Base-by-base conservation (phyloP, 768 basidiomycete species). In the Agaricus subrufescens region DNA sequence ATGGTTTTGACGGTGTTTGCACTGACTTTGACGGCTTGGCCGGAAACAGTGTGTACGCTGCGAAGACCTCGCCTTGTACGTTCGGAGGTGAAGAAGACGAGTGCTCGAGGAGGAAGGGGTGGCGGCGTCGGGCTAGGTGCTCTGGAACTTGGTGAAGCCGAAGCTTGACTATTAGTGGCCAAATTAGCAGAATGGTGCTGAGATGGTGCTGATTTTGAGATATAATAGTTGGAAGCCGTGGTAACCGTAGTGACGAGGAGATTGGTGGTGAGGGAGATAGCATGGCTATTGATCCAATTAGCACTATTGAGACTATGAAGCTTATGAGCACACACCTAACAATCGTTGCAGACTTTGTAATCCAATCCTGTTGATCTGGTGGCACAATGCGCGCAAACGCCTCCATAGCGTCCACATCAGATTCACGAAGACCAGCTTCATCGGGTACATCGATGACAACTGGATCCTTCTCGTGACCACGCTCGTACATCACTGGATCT, bases 401-500 rank as follows among this genome's bases (percentile, higher is more conserved):
- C 58, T 80, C 75, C 25, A 77, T 69, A 4, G 82, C 75, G 60
- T 68, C 68, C 26, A 68, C 70, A 59, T 78, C 75, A 8, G 71
- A 67, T 34, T 71, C 69, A 48, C 70, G 72, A 19, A 56, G 34
- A 50, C 70, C 66, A 43, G 65, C 67, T 12, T 77, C 75, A 50
- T 83, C 78, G 0, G 82, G 79, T 30, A 91, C 79, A 62, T 90
- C 86, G 55, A 91, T 80, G 49, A 91, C 67, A n/a, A 92, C 87
- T 0, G 86, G 82, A 60, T 83, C 82, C 58, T 76, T 76, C 61
- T 83, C 80, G 46, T 76, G 75, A 6, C 81, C 81, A 14, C 69
- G 67, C 53, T 73, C 68, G 34, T 74, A 65, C 43, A 91, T 72
- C n/a, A 66, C 63, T 1, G 80, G 75, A 61, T 87, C 87, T 64